Evolutionary conservation across 1,284 basidiomycete genomes (phyloP).

Genomic region (Ustilago hordei): DNA sequence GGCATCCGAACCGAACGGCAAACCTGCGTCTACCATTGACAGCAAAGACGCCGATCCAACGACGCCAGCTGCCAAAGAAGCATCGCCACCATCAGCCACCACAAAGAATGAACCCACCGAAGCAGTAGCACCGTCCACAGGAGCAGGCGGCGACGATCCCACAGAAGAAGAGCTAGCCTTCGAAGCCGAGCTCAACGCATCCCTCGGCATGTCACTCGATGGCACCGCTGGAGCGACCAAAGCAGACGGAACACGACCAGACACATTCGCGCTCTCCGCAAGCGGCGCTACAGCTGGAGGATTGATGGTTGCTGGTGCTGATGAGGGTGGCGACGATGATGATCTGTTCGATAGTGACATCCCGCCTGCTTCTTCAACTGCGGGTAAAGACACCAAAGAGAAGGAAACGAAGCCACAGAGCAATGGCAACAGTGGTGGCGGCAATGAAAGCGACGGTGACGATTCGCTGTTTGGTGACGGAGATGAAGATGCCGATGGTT

Average conservation of each 20-base stretch:
- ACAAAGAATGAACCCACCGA: background rate
- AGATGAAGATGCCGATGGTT: slow-evolving; percentile 58
- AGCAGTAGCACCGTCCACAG: slow-evolving; percentile 15
- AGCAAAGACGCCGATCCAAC: slow-evolving; percentile 13
- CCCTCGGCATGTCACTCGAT: slow-evolving; percentile 44
- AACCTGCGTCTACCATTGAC: background rate
- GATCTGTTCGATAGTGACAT: slow-evolving; percentile 52
- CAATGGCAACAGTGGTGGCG: slow-evolving; percentile 23
- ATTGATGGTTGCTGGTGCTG: slow-evolving; percentile 37
- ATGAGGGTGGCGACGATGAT: slow-evolving; percentile 33
- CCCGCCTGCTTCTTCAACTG: slow-evolving; percentile 23
- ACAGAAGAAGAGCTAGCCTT: slow-evolving; percentile 58
- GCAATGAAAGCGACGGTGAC: slow-evolving; percentile 41
- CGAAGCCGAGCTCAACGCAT: slow-evolving; percentile 56
- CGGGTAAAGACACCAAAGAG: slow-evolving; percentile 10
- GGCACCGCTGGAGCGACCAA: slow-evolving; percentile 28
- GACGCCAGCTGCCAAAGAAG: slow-evolving; percentile 8
- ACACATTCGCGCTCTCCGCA: slow-evolving; percentile 3
- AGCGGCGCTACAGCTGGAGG: slow-evolving; percentile 31
- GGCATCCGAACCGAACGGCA: background rate
- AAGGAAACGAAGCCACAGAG: slow-evolving; percentile 1
- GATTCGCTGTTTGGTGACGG: slow-evolving; percentile 52
- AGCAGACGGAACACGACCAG: slow-evolving; percentile 23
- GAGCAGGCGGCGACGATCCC: slow-evolving; percentile 29
- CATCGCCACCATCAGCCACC: slow-evolving; percentile 8